Base-by-base conservation (phyloP, 2,329 filamentous ascomycete species). In the Grosmannia clavigera region DNA sequence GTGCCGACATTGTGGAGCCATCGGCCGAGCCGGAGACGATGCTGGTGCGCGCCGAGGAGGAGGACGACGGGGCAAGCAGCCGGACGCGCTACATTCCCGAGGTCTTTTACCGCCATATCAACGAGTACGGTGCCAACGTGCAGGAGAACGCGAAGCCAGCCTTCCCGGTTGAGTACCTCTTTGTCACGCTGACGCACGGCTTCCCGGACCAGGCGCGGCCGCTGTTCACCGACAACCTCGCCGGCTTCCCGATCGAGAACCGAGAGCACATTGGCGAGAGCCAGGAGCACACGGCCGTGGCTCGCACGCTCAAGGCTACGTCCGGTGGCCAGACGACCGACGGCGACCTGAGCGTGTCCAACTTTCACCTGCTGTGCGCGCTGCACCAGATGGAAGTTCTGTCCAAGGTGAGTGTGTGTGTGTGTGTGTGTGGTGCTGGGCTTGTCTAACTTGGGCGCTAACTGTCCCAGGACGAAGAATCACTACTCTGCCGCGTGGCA, bases 141-240 rank as follows among this genome's bases (percentile, higher is more conserved):
- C 94, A 96, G 71, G 90, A 97, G 72, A 97, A 96, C 67, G 94
- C 94, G 29, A 97, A 96, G 70, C 94, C 94, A 0, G 85, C 88
- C 54, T 99, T 99, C 71, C 94, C 94, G 0, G 92, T 96, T 56
- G 94, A 99, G 71, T 99, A 97, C 71, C 81, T 99, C 40, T 85
- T 97, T 60, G 90, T 97, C 63, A 97, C 94, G 10, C 81, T 99
- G 64, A 99, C 94, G 0, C 92, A 99, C 70, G 94, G 94, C 62
- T 97, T 99, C 76, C 94, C 94, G 3, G 89, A 86, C 58, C 79
- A 85, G 53, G 82, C 90, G 4, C 86, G 84, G 60, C 90, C 92
- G 14, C 74, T 86, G 35, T 97, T 97, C 73, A 86, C 77, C 33
- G 80, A 84, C 55, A 79, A 80, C 63, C 16, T 29, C 12, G n/a